Evolutionary conservation across 1,284 basidiomycete genomes (phyloP).

Genomic region (Ceratobasidium sp.): DNA sequence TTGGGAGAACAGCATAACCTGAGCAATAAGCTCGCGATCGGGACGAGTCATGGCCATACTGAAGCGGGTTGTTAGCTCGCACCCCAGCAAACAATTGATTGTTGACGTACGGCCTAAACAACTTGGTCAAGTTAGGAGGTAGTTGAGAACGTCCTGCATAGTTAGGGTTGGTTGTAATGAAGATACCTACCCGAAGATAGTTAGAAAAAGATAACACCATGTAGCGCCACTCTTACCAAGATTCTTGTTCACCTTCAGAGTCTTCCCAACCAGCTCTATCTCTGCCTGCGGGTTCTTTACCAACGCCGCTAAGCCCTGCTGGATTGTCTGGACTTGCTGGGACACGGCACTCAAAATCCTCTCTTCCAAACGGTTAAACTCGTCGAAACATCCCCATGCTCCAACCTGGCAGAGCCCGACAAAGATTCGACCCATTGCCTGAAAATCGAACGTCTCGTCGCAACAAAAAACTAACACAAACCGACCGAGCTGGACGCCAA

Average conservation of each 20-base stretch:
- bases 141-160: constrained; percentile 98
- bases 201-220: not conserved
- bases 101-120: constrained; percentile 86
- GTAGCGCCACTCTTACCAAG: constrained; percentile 68
- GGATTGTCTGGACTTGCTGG: constrained; percentile 98
- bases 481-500: constrained; percentile 96
- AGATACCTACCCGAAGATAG: constrained; percentile 70
- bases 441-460: constrained; percentile 99
- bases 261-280: constrained; percentile 97
- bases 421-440: constrained; percentile 99
- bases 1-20: constrained; percentile 99
- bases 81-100: constrained; percentile 19
- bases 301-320: constrained; percentile 88
- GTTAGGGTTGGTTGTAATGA: constrained; percentile 97
- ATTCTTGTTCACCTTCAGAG: constrained; percentile 90
- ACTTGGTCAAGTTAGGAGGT: constrained; percentile 95
- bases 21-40: constrained; percentile 97
- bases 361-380: constrained; percentile 98
- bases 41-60: constrained; percentile 99
- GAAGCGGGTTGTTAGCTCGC: constrained; percentile 38
- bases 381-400: constrained; percentile 99
- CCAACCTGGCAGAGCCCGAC: constrained; percentile 98
- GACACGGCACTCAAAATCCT: constrained; percentile 98
- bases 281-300: constrained; percentile 86
- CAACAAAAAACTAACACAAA: constrained; percentile 99